phyloP scores from a whole-genome alignment of 2,329 filamentous ascomycete species.

The Podosphaera fusca region DNA sequence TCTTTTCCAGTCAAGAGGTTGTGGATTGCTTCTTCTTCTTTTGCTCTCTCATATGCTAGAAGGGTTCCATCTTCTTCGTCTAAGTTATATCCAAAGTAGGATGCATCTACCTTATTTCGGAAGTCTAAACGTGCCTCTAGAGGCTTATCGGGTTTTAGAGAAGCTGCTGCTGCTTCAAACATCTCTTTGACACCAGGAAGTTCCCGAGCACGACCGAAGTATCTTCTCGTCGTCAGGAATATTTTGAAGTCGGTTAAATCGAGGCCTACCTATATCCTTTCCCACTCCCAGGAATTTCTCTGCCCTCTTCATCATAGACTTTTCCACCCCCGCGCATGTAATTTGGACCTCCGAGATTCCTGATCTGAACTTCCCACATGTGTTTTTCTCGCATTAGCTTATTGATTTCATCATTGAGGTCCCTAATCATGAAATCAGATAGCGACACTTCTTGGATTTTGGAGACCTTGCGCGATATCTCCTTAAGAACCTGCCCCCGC shows the following conservation, averaged over 20 bases:
- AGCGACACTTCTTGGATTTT: constrained; percentile 80
- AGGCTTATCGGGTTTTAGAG: constrained; percentile 34
- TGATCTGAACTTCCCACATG: constrained; percentile 95
- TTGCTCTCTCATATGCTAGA: constrained; percentile 56
- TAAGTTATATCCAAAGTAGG: constrained; percentile 85
- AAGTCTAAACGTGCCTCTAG: constrained; percentile 44
- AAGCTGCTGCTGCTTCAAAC: constrained; percentile 53
- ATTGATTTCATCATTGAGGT: constrained; percentile 98
- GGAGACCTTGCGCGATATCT: constrained; percentile 89
- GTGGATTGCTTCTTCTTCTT: constrained; percentile 62
- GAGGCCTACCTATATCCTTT: constrained; percentile 80
- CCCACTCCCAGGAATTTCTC: constrained; percentile 40
- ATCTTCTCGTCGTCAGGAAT: constrained; percentile 23
- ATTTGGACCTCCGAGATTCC: constrained; percentile 87
- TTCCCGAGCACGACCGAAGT: constrained; percentile 77
- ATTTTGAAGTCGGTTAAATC: neutral
- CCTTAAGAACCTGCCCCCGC: constrained; percentile 91
- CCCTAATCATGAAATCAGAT: constrained; percentile 92
- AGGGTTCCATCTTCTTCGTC: constrained; percentile 75
- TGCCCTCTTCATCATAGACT: constrained; percentile 29
- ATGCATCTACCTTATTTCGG: constrained; percentile 62
- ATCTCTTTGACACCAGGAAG: constrained; percentile 90
- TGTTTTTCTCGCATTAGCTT: constrained; percentile 97
- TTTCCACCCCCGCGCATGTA: constrained; percentile 36
- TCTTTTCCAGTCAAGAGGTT: constrained; percentile 35